Evolutionary conservation across 257 asterid genomes (phyloP).

Genomic region (Catharanthus roseus): DNA sequence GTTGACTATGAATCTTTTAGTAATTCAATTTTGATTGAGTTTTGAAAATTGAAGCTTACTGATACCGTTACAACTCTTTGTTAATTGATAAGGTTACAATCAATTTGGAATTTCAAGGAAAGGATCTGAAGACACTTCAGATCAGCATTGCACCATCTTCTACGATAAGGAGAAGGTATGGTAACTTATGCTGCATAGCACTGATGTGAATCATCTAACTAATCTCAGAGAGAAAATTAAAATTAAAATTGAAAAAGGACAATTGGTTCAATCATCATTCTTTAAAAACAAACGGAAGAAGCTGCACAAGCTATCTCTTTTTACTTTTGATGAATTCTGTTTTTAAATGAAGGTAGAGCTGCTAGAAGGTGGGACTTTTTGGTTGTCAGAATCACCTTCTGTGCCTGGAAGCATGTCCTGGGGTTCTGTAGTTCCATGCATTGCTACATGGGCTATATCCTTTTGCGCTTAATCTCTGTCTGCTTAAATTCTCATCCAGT

Average conservation of each 20-base stretch:
- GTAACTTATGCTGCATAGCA: not conserved
- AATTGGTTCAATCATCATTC: not conserved
- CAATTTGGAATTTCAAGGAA: conserved; percentile 92
- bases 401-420: conserved; percentile 99
- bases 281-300: not conserved
- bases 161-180: conserved; percentile 90
- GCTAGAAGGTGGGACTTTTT: conserved; percentile 96
- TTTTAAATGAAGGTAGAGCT: conserved; percentile 66
- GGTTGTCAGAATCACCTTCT: conserved; percentile 98
- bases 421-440: conserved; percentile 87
- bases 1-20: not conserved
- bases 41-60: not conserved
- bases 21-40: not conserved
- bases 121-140: conserved; percentile 82
- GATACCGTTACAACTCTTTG: not conserved
- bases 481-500: conserved; percentile 9
- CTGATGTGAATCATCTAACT: not conserved
- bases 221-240: not conserved
- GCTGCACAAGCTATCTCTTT: not conserved
- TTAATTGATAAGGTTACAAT: conserved; percentile 56
- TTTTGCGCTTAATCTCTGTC: conserved; percentile 23
- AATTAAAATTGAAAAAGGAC: not conserved
- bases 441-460: conserved; percentile 99
- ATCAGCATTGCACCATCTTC: conserved; percentile 85
- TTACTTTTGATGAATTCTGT: conserved; percentile 5